Conservation (phyloP, 2,329 filamentous ascomycete species). For the Pestalotiopsis sp. region DNA sequence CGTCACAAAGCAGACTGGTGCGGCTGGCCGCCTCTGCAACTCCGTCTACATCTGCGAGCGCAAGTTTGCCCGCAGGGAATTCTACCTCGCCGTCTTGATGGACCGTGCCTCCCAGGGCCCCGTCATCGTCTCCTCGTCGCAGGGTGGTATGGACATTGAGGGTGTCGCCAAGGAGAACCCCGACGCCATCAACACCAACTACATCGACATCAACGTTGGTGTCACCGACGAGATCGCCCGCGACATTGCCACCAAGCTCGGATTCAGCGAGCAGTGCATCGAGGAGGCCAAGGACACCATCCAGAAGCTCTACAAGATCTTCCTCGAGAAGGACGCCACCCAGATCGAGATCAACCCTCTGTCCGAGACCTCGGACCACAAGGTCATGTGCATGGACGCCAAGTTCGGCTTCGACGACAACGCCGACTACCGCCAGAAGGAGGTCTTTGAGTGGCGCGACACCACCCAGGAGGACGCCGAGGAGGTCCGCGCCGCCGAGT, state of each 20-base stretch:
- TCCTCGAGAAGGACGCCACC: constrained; percentile 96
- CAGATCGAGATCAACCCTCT: constrained; percentile 99
- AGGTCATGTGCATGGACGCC: constrained; percentile 98
- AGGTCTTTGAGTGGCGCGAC: constrained; percentile 92
- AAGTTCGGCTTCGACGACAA: constrained; percentile 99
- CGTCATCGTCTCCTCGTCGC: constrained; percentile 95
- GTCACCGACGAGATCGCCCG: constrained; percentile 95
- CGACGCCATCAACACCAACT: constrained; percentile 91
- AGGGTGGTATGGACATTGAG: constrained; percentile 99
- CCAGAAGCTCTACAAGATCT: constrained; percentile 98
- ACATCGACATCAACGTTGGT: constrained; percentile 90
- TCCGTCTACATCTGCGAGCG: constrained; percentile 99
- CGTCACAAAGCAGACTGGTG: constrained; percentile 98
- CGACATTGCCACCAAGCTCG: constrained; percentile 87
- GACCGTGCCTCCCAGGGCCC: constrained; percentile 89
- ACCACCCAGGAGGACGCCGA: constrained; percentile 94
- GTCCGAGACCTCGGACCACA: constrained; percentile 96
- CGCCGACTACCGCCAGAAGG: constrained; percentile 96
- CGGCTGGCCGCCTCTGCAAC: constrained; percentile 90
- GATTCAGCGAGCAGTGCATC: constrained; percentile 97
- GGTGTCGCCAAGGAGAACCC: constrained; percentile 97
- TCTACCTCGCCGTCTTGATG: constrained; percentile 99
- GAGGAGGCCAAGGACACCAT: constrained; percentile 95
- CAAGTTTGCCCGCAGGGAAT: constrained; percentile 98
- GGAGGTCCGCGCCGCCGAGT: constrained; percentile 95